Base-by-base conservation (phyloP, 192 early-diverging fungal genomes). In the Coemansia sp. region DNA sequence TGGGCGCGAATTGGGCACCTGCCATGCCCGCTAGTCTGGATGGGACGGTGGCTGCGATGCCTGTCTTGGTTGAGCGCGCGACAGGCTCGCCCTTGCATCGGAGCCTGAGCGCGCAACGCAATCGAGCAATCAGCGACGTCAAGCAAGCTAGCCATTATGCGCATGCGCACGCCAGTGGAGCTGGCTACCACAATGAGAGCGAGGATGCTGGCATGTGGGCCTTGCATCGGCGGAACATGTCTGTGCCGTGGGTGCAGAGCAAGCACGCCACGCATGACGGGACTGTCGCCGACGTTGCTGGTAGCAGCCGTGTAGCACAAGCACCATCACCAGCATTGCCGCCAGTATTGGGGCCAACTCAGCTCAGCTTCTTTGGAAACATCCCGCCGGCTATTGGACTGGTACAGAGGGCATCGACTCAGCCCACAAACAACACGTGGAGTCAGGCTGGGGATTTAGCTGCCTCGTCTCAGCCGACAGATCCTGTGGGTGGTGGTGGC, bases 171-270 rank as follows among this genome's bases (percentile, higher is more conserved):
- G 74, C 70, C 3, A 38, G 43, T 13, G 67, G 47, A 0, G 27
- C 33, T 41, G 65, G 41, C 5, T 40, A 44, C 5, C 40, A 44
- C 57, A 63, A 31, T n/a, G 40, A 54, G 29, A 51, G 36, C 3
- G 61, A 63, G 16, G 61, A 33, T 1, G 46, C 33, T 34, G 20
- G 40, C 31, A 41, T 22, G 6, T 20, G 40, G 3, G 62, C 70
- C 4, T 12, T 57, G 52, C 81, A 84, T 38, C 68, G 77, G 34
- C 76, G 81, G 11, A 79, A 84, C 63, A 73, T 77, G 13, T 84
- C 81, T 11, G 71, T 84, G 81, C 81, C 80, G 0, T 82, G 80
- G 80, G 2, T 68, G 9, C 60, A 65, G 46, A 64, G 54, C 67
- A 46, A 49, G 15, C 46, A 62, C 3, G 0, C 33, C n/a, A 61